Conservation (phyloP, 352 stramenopile species). For the Pythium folliculosum region DNA sequence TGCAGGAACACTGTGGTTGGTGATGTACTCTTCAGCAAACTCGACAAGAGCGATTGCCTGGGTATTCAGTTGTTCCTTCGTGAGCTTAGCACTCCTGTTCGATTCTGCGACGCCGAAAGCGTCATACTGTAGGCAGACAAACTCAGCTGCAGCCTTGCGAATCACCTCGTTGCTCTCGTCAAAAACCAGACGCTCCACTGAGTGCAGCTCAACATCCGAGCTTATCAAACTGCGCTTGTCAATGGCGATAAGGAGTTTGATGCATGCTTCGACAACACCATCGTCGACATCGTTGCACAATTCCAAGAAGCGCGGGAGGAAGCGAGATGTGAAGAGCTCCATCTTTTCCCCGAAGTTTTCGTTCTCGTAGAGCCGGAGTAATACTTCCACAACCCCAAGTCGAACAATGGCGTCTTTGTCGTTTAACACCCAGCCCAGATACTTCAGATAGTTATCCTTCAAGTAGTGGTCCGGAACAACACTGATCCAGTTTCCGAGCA, state of each 20-base stretch:
- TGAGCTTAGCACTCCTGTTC: conserved; percentile 62
- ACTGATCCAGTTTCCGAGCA: conserved; percentile 84
- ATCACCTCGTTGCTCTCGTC: conserved; percentile 69
- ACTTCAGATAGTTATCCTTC: conserved; percentile 95
- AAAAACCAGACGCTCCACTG: conserved; percentile 84
- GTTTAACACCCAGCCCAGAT: conserved; percentile 94
- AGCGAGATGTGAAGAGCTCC: conserved; percentile 79
- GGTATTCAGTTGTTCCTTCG: conserved; percentile 81
- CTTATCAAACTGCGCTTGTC: conserved; percentile 84
- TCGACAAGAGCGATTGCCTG: conserved; percentile 89
- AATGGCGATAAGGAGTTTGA: conserved; percentile 76
- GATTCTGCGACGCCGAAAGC: conserved; percentile 80
- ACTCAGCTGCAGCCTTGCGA: conserved; percentile 79
- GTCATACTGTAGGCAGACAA: conserved; percentile 88
- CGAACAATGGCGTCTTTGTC: conserved; percentile 90
- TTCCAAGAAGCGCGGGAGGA: conserved; percentile 76
- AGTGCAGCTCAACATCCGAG: conserved; percentile 72
- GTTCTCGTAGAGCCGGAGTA: conserved; percentile 85
- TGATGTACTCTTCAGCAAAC: conserved; percentile 86
- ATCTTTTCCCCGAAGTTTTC: conserved; percentile 64
- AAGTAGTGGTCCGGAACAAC: conserved; percentile 90
- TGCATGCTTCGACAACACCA: conserved; percentile 63
- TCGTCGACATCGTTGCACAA: conserved; percentile 83
- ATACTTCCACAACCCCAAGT: conserved; percentile 74
- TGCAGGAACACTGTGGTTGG: conserved; percentile 60